These are phyloP conservation scores for Pestalotiopsis fici DNA, from an alignment of 2,329 filamentous ascomycete species.

Conservation along the genomic window DNA sequence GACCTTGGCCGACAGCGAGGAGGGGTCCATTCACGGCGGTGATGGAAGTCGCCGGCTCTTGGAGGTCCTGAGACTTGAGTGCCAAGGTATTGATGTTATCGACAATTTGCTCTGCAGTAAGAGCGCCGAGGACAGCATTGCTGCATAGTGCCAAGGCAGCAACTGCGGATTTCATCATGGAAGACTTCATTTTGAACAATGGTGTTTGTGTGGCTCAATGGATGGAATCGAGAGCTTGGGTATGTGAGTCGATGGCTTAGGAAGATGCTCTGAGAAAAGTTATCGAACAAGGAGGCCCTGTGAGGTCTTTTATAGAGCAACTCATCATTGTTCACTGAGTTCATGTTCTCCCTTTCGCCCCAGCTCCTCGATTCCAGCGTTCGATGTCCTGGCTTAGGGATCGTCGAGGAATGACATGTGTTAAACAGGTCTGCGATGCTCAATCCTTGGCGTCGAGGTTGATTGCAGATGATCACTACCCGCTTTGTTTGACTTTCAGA, in stretches of 20 bases:
- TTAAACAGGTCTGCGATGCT: background rate
- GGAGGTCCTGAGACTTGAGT: conserved; percentile 23
- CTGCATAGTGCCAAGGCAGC: background rate
- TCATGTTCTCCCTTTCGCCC: background rate
- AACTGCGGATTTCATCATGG: background rate
- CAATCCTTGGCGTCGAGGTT: background rate
- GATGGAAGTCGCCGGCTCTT: conserved; percentile 26
- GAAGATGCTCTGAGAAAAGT: background rate
- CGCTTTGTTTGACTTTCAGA: background rate
- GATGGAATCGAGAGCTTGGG: background rate
- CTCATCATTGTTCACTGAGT: background rate
- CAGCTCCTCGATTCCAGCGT: background rate
- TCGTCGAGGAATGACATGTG: background rate
- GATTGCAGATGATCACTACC: background rate
- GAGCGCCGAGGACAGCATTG: background rate
- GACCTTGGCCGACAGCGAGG: conserved; percentile 26
- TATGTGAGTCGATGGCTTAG: background rate
- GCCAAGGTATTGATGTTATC: conserved; percentile 24
- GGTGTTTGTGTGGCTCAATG: background rate
- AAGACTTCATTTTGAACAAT: background rate
- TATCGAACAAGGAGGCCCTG: background rate
- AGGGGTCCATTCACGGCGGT: conserved; percentile 25
- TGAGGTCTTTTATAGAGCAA: background rate
- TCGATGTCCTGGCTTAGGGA: background rate
- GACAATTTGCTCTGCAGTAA: conserved; percentile 19